Evolutionary conservation across 1,284 basidiomycete species (phyloP).

Genomic region (Xanthoconium separans): DNA sequence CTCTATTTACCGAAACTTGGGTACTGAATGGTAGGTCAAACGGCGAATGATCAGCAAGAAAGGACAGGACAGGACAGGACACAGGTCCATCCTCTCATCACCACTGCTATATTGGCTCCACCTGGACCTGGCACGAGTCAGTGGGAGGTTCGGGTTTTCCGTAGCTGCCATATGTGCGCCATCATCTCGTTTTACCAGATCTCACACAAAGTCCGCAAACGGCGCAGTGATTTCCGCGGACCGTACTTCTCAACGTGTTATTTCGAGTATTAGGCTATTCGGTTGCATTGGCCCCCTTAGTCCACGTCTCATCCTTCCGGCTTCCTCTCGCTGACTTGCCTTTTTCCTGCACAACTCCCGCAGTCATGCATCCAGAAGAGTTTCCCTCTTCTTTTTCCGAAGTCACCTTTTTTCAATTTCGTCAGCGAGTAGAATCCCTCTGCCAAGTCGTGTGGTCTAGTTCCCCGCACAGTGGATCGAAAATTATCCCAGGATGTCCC

Average conservation of each 20-base stretch:
- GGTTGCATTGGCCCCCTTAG: constrained; percentile 16
- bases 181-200: constrained; percentile 26
- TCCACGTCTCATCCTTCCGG: constrained; percentile 7
- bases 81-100: no score
- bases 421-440: constrained; percentile 1
- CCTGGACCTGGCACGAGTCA: background rate
- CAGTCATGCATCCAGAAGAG: constrained; percentile 13
- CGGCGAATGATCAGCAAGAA: constrained; percentile 1
- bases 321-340: constrained; percentile 17
- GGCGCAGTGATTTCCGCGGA: constrained; percentile 33
- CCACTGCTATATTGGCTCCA: constrained; percentile 7
- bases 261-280: constrained; percentile 25
- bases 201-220: constrained; percentile 25
- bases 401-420: constrained; percentile 10
- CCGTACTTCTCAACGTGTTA: constrained; percentile 22
- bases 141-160: constrained; percentile 1
- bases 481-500: constrained; percentile 26
- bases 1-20: constrained; percentile 6
- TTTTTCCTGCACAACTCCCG: constrained; percentile 10
- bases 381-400: constrained; percentile 11
- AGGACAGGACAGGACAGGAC: background rate
- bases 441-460: constrained; percentile 13
- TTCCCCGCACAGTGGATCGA: constrained; percentile 32
- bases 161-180: constrained; percentile 8
- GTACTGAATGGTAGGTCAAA: background rate